phyloP scores from a whole-genome alignment of 345 rosid species.

The sweet orange (Citrus sinensis) region DNA sequence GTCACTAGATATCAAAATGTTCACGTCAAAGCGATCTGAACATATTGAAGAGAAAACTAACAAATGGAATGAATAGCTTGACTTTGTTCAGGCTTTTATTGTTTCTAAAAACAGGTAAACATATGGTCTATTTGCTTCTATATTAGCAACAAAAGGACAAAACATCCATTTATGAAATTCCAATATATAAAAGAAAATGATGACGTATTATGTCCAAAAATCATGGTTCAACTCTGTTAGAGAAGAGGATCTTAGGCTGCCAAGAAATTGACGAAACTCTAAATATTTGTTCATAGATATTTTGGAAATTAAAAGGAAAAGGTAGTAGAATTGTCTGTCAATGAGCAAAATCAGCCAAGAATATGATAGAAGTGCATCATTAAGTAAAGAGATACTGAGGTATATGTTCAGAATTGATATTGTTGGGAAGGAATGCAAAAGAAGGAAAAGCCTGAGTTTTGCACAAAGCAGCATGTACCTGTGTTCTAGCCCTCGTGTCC shows the following conservation, averaged over 20 bases:
- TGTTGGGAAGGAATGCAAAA: not conserved
- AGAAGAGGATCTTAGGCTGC: not conserved
- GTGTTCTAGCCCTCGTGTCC: constrained; percentile 92
- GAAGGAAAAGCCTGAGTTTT: not conserved
- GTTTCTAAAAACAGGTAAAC: not conserved
- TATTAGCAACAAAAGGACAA: not conserved
- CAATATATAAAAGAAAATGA: not conserved
- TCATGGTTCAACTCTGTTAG: not conserved
- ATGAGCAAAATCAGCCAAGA: not conserved
- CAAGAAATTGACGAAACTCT: not conserved
- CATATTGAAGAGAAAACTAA: not conserved
- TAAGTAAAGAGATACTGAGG: not conserved
- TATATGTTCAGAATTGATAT: not conserved
- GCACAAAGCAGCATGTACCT: constrained; percentile 46
- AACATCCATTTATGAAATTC: not conserved
- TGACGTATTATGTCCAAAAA: not conserved
- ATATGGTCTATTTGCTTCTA: not conserved
- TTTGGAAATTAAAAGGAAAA: not conserved
- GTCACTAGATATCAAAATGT: not conserved
- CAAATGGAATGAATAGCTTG: not conserved
- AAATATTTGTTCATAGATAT: not conserved
- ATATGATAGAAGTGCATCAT: not conserved
- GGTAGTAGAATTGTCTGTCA: not conserved
- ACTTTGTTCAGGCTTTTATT: not conserved
- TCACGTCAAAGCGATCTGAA: not conserved